These are phyloP conservation scores for Clavispora asparagi DNA, from an alignment of 805 yeast species.

Conservation along the genomic window DNA sequence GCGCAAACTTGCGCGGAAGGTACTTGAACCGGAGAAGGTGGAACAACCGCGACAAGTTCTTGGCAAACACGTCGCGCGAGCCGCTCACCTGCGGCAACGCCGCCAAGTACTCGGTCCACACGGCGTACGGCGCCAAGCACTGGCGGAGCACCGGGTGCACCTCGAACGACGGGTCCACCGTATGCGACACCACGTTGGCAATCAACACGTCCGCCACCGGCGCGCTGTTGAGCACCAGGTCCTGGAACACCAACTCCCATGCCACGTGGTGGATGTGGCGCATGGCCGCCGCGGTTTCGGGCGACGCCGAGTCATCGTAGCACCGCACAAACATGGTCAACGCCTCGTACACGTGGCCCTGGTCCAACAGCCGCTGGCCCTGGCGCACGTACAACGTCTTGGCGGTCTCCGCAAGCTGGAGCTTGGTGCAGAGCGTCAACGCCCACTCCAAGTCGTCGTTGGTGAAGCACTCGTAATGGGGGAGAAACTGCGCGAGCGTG, in stretches of 20 bases:
- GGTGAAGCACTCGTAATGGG: conserved; percentile 54
- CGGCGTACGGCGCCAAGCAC: conserved; percentile 67
- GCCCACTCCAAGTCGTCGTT: conserved; percentile 82
- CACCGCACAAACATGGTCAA: conserved; percentile 60
- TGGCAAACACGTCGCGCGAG: conserved; percentile 1
- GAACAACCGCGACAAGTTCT: conserved; percentile 41
- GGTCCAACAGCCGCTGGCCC: conserved; percentile 45
- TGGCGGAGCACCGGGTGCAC: conserved; percentile 60
- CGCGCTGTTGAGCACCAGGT: conserved; percentile 45
- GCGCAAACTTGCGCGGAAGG: conserved; percentile 44
- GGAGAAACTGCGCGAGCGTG: conserved; percentile 53
- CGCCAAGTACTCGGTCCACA: conserved; percentile 47
- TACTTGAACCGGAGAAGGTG: conserved; percentile 41
- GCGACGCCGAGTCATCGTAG: conserved; percentile 36
- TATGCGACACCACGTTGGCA: conserved; percentile 40
- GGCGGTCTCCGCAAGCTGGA: conserved; percentile 56
- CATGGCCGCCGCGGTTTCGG: conserved; percentile 26
- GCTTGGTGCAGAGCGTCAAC: conserved; percentile 63
- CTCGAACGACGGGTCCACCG: conserved; percentile 27
- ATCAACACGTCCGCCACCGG: conserved; percentile 55
- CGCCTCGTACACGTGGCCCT: conserved; percentile 58
- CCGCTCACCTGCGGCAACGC: not conserved
- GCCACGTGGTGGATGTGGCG: conserved; percentile 43
- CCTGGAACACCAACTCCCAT: conserved; percentile 62
- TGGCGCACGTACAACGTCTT: conserved; percentile 46